phyloP scores from a whole-genome alignment of 345 rosid species.

The Linum trigynum region DNA sequence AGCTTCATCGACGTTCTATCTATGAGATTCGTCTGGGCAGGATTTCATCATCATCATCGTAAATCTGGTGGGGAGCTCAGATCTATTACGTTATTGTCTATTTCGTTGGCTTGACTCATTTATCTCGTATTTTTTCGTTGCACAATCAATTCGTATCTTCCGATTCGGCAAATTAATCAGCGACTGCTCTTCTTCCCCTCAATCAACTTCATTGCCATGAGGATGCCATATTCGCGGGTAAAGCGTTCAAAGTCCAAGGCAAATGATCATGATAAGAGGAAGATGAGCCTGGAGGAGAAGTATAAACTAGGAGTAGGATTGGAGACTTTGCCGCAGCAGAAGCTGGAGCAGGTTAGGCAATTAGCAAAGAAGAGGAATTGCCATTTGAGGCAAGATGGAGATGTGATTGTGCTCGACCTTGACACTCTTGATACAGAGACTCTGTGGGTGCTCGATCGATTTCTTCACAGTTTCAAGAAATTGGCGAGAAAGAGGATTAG shows the following conservation, averaged over 20 bases:
- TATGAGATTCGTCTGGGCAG: no score
- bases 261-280: slow-evolving; percentile 30
- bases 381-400: slow-evolving; percentile 24
- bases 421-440: slow-evolving; percentile 32
- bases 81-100: no score
- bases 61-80: no score
- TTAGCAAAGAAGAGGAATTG: slow-evolving; percentile 31
- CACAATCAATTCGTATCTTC: no score
- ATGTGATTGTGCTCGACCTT: slow-evolving; percentile 35
- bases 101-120: no score
- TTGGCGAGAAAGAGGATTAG: slow-evolving; percentile 18
- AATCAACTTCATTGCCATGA: slow-evolving; percentile 20
- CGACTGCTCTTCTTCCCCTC: not conserved
- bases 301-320: slow-evolving; percentile 24
- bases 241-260: slow-evolving; percentile 32
- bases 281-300: slow-evolving; percentile 40
- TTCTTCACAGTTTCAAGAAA: slow-evolving; percentile 26
- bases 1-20: no score
- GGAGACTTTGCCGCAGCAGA: slow-evolving; percentile 31
- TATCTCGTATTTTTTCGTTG: no score
- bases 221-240: slow-evolving; percentile 28
- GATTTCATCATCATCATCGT: no score
- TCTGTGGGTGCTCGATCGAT: slow-evolving; percentile 37
- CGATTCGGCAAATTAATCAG: no score
- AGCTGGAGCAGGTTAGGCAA: slow-evolving; percentile 27